phyloP scores from a whole-genome alignment of 2,329 filamentous ascomycete species.

The Blastomyces parvus region DNA sequence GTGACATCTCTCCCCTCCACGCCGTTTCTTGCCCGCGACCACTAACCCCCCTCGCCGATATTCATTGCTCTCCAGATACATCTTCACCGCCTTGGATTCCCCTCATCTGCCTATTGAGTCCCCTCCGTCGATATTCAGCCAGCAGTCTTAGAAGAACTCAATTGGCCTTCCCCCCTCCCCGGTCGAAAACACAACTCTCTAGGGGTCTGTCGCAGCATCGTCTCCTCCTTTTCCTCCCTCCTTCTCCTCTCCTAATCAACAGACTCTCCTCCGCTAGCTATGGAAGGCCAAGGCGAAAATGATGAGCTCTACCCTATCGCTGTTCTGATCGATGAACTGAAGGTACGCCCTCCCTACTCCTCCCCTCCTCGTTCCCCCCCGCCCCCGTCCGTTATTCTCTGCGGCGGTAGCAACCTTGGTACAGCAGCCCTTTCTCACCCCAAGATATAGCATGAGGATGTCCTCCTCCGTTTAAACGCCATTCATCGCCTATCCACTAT shows the following conservation, averaged over 20 bases:
- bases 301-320: slow-evolving; percentile 99
- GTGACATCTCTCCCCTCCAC: neutral
- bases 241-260: slow-evolving; percentile 5
- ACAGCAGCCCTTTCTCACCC: neutral
- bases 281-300: slow-evolving; percentile 86
- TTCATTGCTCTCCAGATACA: neutral
- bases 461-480: slow-evolving; percentile 92
- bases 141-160: neutral
- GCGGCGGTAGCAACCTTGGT: neutral
- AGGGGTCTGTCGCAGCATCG: neutral
- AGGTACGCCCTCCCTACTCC: slow-evolving; percentile 52
- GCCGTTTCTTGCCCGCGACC: neutral
- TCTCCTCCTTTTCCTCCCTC: slow-evolving; percentile 11
- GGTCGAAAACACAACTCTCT: neutral
- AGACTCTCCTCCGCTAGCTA: slow-evolving; percentile 51
- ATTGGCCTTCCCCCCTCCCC: neutral
- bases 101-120: neutral
- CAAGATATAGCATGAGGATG: slow-evolving; percentile 80
- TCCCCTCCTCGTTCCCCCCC: neutral
- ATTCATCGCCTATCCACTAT: slow-evolving; percentile 98
- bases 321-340: slow-evolving; percentile 98
- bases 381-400: slow-evolving; percentile 8
- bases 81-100: neutral
- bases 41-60: neutral
- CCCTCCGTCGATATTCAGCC: neutral